Conservation (phyloP, 495 filamentous ascomycete species). For the Astrocystis sublimbata region DNA sequence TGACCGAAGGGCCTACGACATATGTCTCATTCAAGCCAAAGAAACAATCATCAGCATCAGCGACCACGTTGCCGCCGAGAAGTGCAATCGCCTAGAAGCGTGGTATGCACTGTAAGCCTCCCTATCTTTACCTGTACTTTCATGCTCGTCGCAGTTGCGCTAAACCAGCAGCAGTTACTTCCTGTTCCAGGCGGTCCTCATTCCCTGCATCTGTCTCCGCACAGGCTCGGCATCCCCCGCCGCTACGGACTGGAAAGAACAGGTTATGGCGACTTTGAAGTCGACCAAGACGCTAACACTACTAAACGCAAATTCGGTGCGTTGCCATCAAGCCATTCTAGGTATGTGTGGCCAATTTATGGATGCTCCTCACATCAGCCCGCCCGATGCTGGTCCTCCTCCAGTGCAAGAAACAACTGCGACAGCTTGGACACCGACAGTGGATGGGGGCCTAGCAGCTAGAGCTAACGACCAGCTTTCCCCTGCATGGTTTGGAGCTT, state of each 20-base stretch:
- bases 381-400: not conserved
- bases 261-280: conserved; percentile 43
- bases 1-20: conserved; percentile 15
- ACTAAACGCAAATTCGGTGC: conserved; percentile 4
- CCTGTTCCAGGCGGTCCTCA: conserved; percentile 55
- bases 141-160: not conserved
- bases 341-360: conserved; percentile 12
- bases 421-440: not conserved
- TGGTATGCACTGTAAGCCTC: conserved; percentile 54
- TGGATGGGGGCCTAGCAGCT: not conserved
- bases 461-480: not conserved
- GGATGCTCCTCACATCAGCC: not conserved
- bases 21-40: conserved; percentile 17
- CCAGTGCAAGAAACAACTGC: not conserved
- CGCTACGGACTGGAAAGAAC: conserved; percentile 47
- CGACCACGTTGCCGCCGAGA: conserved; percentile 23
- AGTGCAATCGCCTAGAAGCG: conserved; percentile 46
- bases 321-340: conserved; percentile 7
- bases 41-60: conserved; percentile 15
- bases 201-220: conserved; percentile 53
- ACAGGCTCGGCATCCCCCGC: conserved; percentile 48
- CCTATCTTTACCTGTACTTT: not conserved
- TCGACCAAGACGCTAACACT: not conserved
- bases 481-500: not conserved
- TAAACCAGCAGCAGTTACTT: conserved; percentile 42